Conservation (phyloP, 176 grass and related monocot genomes). For the Coix lacrymajobi region DNA sequence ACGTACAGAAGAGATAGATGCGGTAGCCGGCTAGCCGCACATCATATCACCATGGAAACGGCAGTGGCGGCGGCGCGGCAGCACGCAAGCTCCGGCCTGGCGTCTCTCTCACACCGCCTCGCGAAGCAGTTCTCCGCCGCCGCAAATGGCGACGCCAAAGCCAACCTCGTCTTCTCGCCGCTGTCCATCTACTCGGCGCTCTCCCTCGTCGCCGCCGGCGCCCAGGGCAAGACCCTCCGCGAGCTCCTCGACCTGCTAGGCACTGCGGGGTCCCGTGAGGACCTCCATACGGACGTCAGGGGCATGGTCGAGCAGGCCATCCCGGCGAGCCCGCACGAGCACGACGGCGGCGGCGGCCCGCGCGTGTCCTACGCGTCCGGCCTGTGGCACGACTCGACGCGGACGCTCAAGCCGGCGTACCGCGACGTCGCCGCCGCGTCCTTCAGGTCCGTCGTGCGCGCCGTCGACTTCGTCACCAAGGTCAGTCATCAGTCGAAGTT, state of each 20-base stretch:
- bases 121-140: background rate
- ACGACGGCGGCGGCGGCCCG: background rate
- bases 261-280: background rate
- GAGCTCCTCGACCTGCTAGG: constrained; percentile 13
- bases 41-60: too few relatives aligned
- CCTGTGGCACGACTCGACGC: constrained; percentile 10
- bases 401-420: constrained; percentile 13
- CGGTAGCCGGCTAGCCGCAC: too few relatives aligned
- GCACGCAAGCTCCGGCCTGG: too few relatives aligned
- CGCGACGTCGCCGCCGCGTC: background rate
- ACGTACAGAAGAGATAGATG: too few relatives aligned
- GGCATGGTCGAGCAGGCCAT: background rate
- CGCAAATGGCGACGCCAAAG: background rate
- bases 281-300: background rate
- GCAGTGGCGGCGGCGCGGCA: too few relatives aligned
- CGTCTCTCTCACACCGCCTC: too few relatives aligned
- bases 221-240: background rate
- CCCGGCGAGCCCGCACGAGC: rapidly evolving
- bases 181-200: constrained; percentile 4
- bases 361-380: background rate
- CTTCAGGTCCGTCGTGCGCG: background rate
- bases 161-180: constrained; percentile 21
- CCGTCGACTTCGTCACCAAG: background rate
- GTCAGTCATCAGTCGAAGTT: too few relatives aligned
- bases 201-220: background rate